Evolutionary conservation across 371 early-diverging fungal species (phyloP), one percentile per base, ranked within the genome.

Genomic region (Apophysomyces ossiformis): DNA sequence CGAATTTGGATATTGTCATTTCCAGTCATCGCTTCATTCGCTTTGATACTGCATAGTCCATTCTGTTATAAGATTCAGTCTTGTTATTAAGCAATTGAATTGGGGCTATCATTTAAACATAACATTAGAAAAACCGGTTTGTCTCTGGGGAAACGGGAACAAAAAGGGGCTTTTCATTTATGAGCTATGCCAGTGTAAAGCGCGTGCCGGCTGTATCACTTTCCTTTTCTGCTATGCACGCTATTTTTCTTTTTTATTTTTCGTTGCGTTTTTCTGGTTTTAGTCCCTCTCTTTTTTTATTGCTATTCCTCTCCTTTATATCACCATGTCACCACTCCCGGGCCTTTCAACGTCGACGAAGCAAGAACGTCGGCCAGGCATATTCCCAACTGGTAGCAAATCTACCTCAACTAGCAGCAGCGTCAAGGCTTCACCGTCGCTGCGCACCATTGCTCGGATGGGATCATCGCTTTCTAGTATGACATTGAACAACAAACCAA

Each of bases 331-430:
- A 21, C 54, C 54, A 21, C 21, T 50, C 54, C 54, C 54, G 54
- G 54, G 54, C 4, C 54, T 50, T 50, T 50, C 54, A 11, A 21
- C 54, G 54, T 50, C 54, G 9, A 50, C 54, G 2, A 50, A 50
- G 54, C 54, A 50, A 50, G 54, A 50, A 18, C 16, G 21, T 4
- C n/a, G 54, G 11, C 54, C 54, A 50, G 54, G 54, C 1, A 50
- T 50, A 50, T 50, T 50, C 54, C 54, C 54, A 50, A 50, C 54
- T 26, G 54, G 54, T 50, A 50, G 54, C 21, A 50, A 50, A 26
- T 50, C 54, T 16, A 50, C 54, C 4, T 50, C 54, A 21, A 21
- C 9, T 5, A 50, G 21, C 21, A 50, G 21, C 21, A 50, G 54
- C 21, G 21, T 50, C 54, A 50, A 50, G 54, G 5, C 54, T 7